phyloP scores from a whole-genome alignment of 495 filamentous ascomycete species.

The Aspergillus carlsbadensis region DNA sequence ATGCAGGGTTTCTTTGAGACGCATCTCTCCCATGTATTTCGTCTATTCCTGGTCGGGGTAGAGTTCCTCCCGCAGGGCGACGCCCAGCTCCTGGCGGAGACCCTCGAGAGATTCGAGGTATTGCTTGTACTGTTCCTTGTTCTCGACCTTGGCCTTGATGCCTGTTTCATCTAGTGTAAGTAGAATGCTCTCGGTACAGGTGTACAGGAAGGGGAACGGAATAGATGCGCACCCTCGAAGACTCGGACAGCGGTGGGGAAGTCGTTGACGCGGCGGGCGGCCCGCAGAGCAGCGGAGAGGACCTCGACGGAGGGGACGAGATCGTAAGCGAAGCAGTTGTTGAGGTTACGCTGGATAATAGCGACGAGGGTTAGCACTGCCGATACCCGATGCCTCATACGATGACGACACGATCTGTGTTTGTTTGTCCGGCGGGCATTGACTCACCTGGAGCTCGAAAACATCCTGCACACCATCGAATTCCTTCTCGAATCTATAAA shows the following conservation, averaged over 20 bases:
- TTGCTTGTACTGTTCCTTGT: conserved; percentile 94
- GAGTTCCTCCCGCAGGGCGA: conserved; percentile 88
- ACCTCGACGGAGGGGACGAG: conserved; percentile 93
- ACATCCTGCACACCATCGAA: conserved; percentile 97
- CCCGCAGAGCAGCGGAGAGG: conserved; percentile 84
- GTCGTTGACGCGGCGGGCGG: conserved; percentile 95
- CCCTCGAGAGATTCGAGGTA: conserved; percentile 92
- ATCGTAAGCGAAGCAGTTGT: conserved; percentile 99
- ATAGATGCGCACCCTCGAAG: conserved; percentile 78
- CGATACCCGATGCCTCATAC: background rate
- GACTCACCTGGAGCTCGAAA: conserved; percentile 96
- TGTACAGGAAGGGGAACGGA: background rate
- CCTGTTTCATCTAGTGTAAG: conserved; percentile 51
- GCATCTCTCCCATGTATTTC: background rate
- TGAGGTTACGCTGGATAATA: conserved; percentile 81
- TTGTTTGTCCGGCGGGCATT: background rate
- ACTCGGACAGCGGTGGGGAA: conserved; percentile 96
- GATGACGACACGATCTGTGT: background rate
- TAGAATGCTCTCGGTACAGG: background rate
- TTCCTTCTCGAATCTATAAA: conserved; percentile 92
- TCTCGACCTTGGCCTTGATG: conserved; percentile 99
- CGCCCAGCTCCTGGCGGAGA: conserved; percentile 89
- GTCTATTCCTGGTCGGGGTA: conserved; percentile 74
- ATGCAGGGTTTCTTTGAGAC: background rate
- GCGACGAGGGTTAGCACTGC: conserved; percentile 5